Base-by-base conservation (phyloP, 257 asterid species). In the Rubia yunnanensis region DNA sequence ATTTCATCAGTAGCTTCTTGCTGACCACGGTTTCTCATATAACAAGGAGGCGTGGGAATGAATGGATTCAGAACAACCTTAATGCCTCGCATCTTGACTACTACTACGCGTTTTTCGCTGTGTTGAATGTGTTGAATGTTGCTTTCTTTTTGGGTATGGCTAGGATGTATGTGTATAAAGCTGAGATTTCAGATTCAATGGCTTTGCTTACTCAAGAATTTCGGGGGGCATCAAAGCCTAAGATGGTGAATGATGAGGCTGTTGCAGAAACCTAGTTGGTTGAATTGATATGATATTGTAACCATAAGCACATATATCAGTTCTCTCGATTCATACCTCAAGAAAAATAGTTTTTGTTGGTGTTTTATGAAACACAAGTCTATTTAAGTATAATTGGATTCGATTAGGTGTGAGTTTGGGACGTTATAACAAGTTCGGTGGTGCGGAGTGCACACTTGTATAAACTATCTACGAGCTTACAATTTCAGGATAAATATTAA, bases 151-250 rank as follows among this genome's bases (percentile, higher is more conserved):
- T 85, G 58, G 56, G 75, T 55, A 50, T 82, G 78, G 76, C 82
- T 10, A 88, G 69, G 77, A 70, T 63, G 54, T 92, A 86, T 77
- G 89, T 79, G 57, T 92, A 92, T 39, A 92, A 78, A 79, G 92
- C 92, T 0, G 98, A 92, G 60, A 85, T 92, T 60, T 83, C 96
- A 0, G 87, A 84, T 65, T 85, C 98, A 0, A 78, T 85, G 92
- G 76, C 63, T 41, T 73, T 85, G 53, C 83, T 92, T 3, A 73
- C 27, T 61, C 81, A 79, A 65, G 91, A 84, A 69, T 76, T 86
- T 52, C 73, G 48, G 69, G 84, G 65, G 1, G 52, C 17, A 31
- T 64, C 79, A 34, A 75, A 54, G 44, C 70, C 55, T 10, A 66
- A 13, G 35, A 72, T 52, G 7, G 62, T 27, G 38, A 64, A 64